phyloP scores from a whole-genome alignment of 306 rosid genomes.

The Prunus fruticosa region DNA sequence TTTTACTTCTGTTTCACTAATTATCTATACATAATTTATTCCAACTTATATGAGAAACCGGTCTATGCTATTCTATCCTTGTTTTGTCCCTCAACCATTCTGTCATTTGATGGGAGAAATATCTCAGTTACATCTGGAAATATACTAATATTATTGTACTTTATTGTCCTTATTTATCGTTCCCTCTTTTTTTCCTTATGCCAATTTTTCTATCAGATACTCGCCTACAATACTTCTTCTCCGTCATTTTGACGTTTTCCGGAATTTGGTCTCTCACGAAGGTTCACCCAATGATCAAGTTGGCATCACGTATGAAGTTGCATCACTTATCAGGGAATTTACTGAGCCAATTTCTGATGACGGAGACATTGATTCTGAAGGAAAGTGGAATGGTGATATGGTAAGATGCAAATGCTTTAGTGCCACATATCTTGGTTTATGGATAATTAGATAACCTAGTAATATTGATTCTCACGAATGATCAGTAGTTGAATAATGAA shows the following conservation, averaged over 20 bases:
- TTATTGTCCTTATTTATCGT: not conserved
- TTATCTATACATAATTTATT: not conserved
- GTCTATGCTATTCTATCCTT: not conserved
- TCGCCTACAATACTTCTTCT: constrained; percentile 87
- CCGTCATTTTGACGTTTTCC: constrained; percentile 87
- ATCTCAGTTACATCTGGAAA: not conserved
- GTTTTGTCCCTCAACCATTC: not conserved
- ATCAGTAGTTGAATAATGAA: not conserved
- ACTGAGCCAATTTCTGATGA: constrained; percentile 68
- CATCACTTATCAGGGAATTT: constrained; percentile 75
- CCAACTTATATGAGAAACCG: not conserved
- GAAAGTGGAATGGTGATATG: constrained; percentile 44
- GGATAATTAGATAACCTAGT: not conserved
- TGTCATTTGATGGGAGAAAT: constrained; percentile 23
- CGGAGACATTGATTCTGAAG: constrained; percentile 36
- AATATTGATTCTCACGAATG: not conserved
- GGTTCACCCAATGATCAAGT: constrained; percentile 64
- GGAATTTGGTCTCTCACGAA: constrained; percentile 55
- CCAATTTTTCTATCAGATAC: constrained; percentile 55
- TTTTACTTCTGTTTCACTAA: not conserved
- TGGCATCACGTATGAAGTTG: constrained; percentile 71
- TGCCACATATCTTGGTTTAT: not conserved
- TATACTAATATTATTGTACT: not conserved
- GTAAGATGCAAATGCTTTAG: constrained; percentile 52
- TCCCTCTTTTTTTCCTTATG: constrained; percentile 21